Conservation (phyloP, 352 stramenopile genomes). For the Globisporangium takayamanum region DNA sequence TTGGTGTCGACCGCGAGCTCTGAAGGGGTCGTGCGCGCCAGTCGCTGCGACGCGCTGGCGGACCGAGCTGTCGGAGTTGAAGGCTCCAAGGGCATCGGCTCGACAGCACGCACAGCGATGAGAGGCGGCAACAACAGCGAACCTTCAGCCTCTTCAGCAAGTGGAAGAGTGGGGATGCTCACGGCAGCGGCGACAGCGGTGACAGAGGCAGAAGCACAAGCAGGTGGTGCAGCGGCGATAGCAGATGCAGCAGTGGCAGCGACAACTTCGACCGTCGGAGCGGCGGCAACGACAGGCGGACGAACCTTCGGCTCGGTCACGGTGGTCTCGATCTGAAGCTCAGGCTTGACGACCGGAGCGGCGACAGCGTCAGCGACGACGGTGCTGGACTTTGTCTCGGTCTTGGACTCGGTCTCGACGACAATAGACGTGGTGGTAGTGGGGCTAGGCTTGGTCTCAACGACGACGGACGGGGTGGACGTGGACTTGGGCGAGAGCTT, state of each 20-base stretch:
- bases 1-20: neutral
- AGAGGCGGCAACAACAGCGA: neutral
- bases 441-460: neutral
- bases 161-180: neutral
- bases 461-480: neutral
- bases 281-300: too few species aligned
- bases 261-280: too few species aligned
- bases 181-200: neutral
- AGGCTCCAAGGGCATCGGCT: constrained; percentile 2
- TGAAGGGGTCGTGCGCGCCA: neutral
- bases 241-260: neutral
- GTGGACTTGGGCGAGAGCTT: neutral
- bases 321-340: too few species aligned
- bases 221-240: neutral
- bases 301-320: too few species aligned
- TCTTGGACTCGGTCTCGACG: neutral
- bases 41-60: neutral
- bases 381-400: too few species aligned
- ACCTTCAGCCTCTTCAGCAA: constrained; percentile 1
- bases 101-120: neutral
- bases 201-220: neutral
- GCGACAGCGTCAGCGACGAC: too few species aligned
- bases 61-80: constrained; percentile 5
- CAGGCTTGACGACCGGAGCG: too few species aligned
- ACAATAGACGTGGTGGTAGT: neutral